Evolutionary conservation across 139 green algal species (phyloP), one percentile per base, ranked within the genome.

Genomic region (Chlamydomonas eustigma): DNA sequence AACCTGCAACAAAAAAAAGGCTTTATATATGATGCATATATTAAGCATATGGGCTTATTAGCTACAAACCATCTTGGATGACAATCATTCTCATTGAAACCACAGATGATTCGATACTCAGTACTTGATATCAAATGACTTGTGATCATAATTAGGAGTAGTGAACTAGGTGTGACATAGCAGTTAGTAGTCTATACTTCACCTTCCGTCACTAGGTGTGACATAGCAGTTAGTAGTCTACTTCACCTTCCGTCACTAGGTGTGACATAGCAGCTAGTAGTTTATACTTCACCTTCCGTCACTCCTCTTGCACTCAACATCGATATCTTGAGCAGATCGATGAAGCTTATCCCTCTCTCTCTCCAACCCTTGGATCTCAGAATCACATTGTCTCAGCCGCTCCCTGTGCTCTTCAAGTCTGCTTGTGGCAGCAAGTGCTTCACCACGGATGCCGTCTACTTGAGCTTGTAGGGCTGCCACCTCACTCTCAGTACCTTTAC

Each of bases 361-460:
- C 78, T 90, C 76, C 44, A 92, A 82, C 3, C 73, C 76, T 18
- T 64, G 64, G 66, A 95, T 93, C 81, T 96, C 91, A 1, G 72
- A 51, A 75, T 98, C 94, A 75, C 91, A 96, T 78, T 94, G 87
- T 44, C 77, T 74, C 39, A 97, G 67, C 0, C 86, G 83, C 6
- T 76, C 81, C 58, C 44, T 12, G 44, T 18, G 44, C 58, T 70
- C 58, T 6, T 70, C 58, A 28, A 70, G 28, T 5, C 28, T 8
- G 24, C 6, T 28, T 4, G n/a, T 22, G 18, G 58, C 28, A 6
- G 58, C 58, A 28, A 28, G 6, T 37, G 58, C 58, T 6, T 70
- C 58, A 22, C 25, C 18, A 28, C 58, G 58, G 25, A 70, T 6
- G 58, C 6, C 8, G 58, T 22, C 58, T 22, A 22, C 58, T 28